Base-by-base conservation (phyloP, 2,329 filamentous ascomycete species). In the Cryphonectria carpinicola region DNA sequence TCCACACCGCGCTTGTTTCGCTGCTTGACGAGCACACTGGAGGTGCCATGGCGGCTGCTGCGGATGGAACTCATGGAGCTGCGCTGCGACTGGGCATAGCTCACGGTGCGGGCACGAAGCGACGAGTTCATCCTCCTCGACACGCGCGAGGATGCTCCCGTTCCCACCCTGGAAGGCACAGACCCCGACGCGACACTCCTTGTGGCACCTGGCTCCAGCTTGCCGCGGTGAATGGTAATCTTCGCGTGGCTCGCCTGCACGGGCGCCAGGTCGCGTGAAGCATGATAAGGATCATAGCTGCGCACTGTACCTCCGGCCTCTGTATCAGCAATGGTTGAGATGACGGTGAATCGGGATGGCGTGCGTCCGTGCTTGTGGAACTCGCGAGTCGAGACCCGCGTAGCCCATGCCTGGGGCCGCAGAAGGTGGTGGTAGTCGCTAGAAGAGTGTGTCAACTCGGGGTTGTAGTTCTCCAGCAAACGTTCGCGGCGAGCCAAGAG, bases 351-450 rank as follows among this genome's bases (percentile, higher is more conserved):
- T 25, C 85, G 84, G 5, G 89, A 91, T 52, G 87, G 82, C 61
- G 85, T 87, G 66, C 87, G 82, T 35, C 84, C 84, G 73, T 86
- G 83, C 4, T 86, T 84, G 69, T 82, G 84, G 76, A 91, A 91
- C 73, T 90, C 83, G 72, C 88, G 85, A 0, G 89, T 91, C 0
- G 89, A 89, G 65, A 89, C 84, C 62, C 88, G 86, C 76, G 87
- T 89, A 73, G 85, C 87, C 83, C 88, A 88, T 39, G 83, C 81
- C 0, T 83, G 80, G 14, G 89, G 88, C 69, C 85, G 86, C 52
- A 93, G 87, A 28, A 68, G 46, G 76, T 97, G 94, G 76, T 98
- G 95, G 76, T 97, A 96, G 77, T 98, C 95, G 80, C 94, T 97
- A 69, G 91, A 88, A 0, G 95, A 97, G 78, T 96, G 92, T n/a